Evolutionary conservation across 2,329 filamentous ascomycete species (phyloP), one percentile per base, ranked within the genome.

Genomic region (Aspergillus puulaauensis): DNA sequence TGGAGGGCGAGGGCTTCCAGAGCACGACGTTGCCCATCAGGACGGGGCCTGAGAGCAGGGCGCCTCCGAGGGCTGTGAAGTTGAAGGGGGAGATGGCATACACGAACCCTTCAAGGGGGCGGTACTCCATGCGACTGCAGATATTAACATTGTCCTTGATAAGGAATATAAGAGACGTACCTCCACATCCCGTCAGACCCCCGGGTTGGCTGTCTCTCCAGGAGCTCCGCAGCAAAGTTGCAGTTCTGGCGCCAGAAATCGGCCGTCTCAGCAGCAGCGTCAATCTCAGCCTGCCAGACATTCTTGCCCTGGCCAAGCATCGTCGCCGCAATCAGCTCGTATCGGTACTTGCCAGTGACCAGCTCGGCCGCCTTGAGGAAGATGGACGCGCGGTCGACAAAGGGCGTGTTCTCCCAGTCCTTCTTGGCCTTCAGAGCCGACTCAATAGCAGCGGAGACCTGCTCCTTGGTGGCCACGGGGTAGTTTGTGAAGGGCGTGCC

Each of bases 291-390:
- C 78, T 99, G 93, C 92, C 92, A 98, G 47, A 91, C 91, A 74
- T 97, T 98, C 85, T 98, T 98, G 69, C 95, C 93, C 78, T 99
- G 93, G 60, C 93, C 95, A 33, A 96, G 82, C 86, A 98, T 96
- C 14, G 95, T 97, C 45, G 91, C 86, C 8, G 95, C 93, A 90
- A 98, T 96, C 67, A 99, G 86, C 56, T 97, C 91, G 77, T 96
- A 97, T 71, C 95, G 86, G 79, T 99, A 98, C 80, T 98, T 98
- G 63, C 85, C 89, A 54, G 90, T 82, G 65, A 99, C 86, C 61
- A 99, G 82, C 73, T 98, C 93, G 33, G 93, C 93, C 3, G 95
- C 93, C 83, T 97, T 97, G 70, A 98, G 85, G 80, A 98, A 98
- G 71, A 99, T 84, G 56, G 93, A 90, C 11, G 93, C 93, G 54